Percentiles rank a stretch among this genome's conserved stretches.
phyloP scores from a whole-genome alignment of 2,329 filamentous ascomycete species.

The Aspergillus aculeatus region DNA sequence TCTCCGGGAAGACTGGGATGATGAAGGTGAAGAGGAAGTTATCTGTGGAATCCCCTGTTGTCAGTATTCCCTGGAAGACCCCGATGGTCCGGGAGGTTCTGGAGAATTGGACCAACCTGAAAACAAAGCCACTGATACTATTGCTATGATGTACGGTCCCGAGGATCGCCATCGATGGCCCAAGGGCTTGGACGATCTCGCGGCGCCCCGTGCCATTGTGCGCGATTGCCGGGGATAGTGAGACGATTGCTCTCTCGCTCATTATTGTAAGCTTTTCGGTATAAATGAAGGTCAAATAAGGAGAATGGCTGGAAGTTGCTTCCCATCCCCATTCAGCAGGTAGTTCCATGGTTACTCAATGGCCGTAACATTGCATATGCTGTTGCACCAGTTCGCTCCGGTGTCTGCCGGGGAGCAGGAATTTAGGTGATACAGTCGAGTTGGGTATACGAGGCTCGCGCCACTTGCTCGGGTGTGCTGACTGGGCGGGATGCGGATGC shows the following conservation, averaged over 20 bases:
- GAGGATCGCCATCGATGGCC: neutral
- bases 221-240: too few relatives aligned
- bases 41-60: neutral
- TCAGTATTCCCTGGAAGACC: neutral
- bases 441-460: neutral
- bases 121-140: neutral
- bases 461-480: neutral
- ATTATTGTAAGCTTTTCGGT: too few relatives aligned
- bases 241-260: too few relatives aligned
- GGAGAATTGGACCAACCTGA: neutral
- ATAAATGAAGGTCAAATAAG: too few relatives aligned
- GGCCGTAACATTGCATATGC: neutral
- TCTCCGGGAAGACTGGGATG: neutral
- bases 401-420: neutral
- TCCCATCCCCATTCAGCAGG: neutral
- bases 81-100: too few relatives aligned
- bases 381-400: neutral
- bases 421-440: neutral
- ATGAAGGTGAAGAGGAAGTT: conserved; percentile 2
- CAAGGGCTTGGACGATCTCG: neutral
- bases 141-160: neutral
- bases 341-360: neutral
- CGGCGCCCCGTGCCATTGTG: neutral
- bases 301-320: too few relatives aligned
- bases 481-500: neutral